Evolutionary conservation across 805 yeast genomes (phyloP), one percentile per base, ranked within the genome.

Genomic region (Kluyveromyces dobzhanskii): DNA sequence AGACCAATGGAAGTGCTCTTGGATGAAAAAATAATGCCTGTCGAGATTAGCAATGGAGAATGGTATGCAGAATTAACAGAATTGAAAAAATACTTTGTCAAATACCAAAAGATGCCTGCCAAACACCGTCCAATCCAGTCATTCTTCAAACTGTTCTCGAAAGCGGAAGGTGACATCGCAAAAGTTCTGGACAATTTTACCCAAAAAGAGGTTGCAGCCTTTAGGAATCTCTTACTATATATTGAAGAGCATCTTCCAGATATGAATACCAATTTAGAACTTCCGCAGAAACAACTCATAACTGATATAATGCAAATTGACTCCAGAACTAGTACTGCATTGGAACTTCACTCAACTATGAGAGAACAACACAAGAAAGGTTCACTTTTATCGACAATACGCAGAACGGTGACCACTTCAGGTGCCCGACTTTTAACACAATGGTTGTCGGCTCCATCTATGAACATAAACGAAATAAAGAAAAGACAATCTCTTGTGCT

Each of bases 381-480:
- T 0, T 78, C 95, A 0, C 58, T 90, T 17, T 64, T 85, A 4
- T 73, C 76, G n/a, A 71, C 82, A 0, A 71, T 92, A 3, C 73
- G 76, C 42, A 64, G 81, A 38, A 90, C 97, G 0, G 75, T 73
- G 3, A 86, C 97, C 0, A 69, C 80, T 1, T 78, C 92, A 0
- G 97, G 97, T 0, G 65, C 94, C 0, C 65, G 97, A 30, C 53
- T 83, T n/a, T 61, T 92, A 10, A 73, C 80, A 6, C 78, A 79
- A 38, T 86, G 97, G 96, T 61, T 90, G 4, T 69, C 84, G 18
- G 76, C 85, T 2, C 98, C 98, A 0, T 70, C 85, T 0, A 69
- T 81, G 8, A 73, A 80, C 49, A 50, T 73, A 0, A 49, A 54
- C 0, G 82, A 75, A 44, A 76, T 92, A 11, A 57, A 56, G 13